Evolutionary conservation across 345 rosid genomes (phyloP).

Genomic region (Eucalyptus paniculata): DNA sequence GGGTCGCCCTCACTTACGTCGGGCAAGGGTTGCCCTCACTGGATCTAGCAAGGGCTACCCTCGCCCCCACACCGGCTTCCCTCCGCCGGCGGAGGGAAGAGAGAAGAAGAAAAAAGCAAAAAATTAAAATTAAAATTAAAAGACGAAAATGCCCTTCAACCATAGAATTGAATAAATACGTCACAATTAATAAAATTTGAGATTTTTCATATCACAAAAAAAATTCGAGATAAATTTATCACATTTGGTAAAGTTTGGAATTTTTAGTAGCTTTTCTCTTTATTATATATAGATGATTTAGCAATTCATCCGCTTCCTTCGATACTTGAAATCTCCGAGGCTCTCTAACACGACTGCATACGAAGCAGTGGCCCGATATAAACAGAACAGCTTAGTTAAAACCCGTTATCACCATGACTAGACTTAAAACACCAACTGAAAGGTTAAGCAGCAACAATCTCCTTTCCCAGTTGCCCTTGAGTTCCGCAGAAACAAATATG

Average conservation of each 20-base stretch:
- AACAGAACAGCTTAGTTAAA: background rate
- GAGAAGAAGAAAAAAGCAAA: no score
- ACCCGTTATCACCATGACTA: background rate
- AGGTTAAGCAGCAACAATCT: background rate
- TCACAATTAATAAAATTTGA: no score
- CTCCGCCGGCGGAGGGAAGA: fast-evolving
- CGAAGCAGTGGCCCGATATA: background rate
- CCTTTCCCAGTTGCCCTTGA: background rate
- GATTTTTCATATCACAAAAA: no score
- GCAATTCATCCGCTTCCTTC: background rate
- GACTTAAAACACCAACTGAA: background rate
- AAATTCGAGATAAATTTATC: fast-evolving
- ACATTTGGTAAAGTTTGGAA: fast-evolving
- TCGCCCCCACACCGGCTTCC: no score
- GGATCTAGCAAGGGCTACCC: fast-evolving
- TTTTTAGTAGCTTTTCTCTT: no score
- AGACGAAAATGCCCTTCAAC: fast-evolving
- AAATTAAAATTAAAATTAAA: no score
- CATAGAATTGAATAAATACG: fast-evolving
- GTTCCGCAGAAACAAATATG: background rate
- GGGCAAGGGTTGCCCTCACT: fast-evolving
- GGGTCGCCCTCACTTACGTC: fast-evolving
- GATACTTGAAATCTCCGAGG: background rate
- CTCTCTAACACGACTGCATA: background rate
- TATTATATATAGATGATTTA: background rate